Evolutionary conservation across 768 basidiomycete species (phyloP).

Genomic region (Cytidiella melzeri): DNA sequence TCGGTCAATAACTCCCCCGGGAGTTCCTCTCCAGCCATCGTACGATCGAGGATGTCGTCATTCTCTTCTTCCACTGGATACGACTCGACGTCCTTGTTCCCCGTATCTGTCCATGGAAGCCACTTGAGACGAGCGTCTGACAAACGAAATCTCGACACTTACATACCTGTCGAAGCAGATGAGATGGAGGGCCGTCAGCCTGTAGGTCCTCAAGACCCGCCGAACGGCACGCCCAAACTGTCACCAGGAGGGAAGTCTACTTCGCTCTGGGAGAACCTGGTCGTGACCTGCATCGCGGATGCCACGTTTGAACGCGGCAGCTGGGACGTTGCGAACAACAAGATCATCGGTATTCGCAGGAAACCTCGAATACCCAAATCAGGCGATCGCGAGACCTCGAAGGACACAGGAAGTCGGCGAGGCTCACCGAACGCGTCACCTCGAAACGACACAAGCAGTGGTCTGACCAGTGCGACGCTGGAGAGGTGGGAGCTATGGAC

Average conservation of each 20-base stretch:
- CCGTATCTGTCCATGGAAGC: conserved; percentile 75
- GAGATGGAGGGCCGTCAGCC: conserved; percentile 17
- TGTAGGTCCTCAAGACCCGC: conserved; percentile 30
- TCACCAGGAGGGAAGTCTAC: conserved; percentile 17
- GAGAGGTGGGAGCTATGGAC: conserved; percentile 85
- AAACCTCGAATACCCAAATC: conserved; percentile 37
- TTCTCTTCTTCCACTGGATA: conserved; percentile 31
- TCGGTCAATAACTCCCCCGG: conserved; percentile 23
- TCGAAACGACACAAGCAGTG: conserved; percentile 23
- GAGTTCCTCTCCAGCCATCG: conserved; percentile 39
- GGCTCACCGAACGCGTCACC: conserved; percentile 19
- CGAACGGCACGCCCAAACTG: conserved; percentile 2
- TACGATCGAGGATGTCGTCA: conserved; percentile 44
- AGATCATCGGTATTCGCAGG: conserved; percentile 65
- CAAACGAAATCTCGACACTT: conserved; percentile 31
- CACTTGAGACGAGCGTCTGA: conserved; percentile 71
- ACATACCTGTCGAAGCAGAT: conserved; percentile 20
- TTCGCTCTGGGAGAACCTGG: conserved; percentile 55
- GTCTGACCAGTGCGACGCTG: conserved; percentile 57
- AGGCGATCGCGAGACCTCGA: conserved; percentile 14
- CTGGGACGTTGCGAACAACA: conserved; percentile 61
- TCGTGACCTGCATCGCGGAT: conserved; percentile 47
- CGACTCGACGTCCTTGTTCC: conserved; percentile 53
- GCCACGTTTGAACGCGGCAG: conserved; percentile 67
- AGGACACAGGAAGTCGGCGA: conserved; percentile 7